Evolutionary conservation across 2,329 filamentous ascomycete genomes (phyloP), one percentile per base, ranked within the genome.

Genomic region (Fusarium subglutinans): DNA sequence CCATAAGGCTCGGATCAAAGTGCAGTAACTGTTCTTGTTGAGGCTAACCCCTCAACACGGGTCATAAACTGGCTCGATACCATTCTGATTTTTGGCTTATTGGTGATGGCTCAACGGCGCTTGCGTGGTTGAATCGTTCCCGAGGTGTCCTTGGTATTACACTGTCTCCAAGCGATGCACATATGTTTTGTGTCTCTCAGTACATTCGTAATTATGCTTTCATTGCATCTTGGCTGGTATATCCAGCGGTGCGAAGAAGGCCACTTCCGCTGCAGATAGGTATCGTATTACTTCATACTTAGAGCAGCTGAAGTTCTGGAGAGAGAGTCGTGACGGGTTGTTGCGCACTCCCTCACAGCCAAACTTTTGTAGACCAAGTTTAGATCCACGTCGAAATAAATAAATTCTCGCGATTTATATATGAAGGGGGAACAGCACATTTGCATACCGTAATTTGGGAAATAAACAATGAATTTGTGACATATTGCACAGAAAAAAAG

Each of bases 21-120:
- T 77, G 77, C 78, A 79, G 77, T 76, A 79, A 74, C 73, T 77
- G 77, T 79, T 79, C 75, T 76, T 78, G 73, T 73, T 61, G 54
- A 70, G 77, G 73, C 73, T 74, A 72, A 78, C 40, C 43, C 73
- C 77, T 76, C 59, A 41, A 64, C 61, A 78, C 35, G 33, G 56
- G 70, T 41, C 47, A 37, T 56, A 63, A 20, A 26, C 37, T 57
- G 45, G 59, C 63, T 51, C 20, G 35, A 11, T 35, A 45, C 70
- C 53, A 60, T 57, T 45, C 54, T 30, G 68, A 69, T 75, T 78
- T 78, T 78, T 79, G 72, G 54, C 41, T 58, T 38, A 48, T 50
- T 24, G 69, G 76, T 47, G 60, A 66, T 51, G 33, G 15, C 30
- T 58, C 40, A 44, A 48, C 41, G 61, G 33, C 68, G 73, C 76